Conservation (phyloP, 73 alveolate species). For the Paramecium bursaria region DNA sequence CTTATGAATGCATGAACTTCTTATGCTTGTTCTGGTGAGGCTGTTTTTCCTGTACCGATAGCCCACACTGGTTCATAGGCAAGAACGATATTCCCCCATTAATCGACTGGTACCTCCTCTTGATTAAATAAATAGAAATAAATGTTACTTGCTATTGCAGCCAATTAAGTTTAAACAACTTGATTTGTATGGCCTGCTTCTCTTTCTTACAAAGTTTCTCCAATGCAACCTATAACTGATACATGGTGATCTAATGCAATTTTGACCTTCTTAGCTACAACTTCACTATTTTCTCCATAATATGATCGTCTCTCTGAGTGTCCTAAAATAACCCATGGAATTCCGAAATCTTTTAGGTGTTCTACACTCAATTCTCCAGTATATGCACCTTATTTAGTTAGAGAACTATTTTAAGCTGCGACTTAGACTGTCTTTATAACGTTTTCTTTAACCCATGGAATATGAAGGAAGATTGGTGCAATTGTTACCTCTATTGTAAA, state of each 20-base stretch:
- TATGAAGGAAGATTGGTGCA: constrained; percentile 83
- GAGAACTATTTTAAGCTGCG: constrained; percentile 89
- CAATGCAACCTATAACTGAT: constrained; percentile 89
- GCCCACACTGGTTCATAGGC: constrained; percentile 99
- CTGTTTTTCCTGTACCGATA: constrained; percentile 99
- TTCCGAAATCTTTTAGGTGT: constrained; percentile 93
- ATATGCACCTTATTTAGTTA: constrained; percentile 94
- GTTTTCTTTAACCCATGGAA: constrained; percentile 70
- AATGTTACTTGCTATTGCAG: constrained; percentile 82
- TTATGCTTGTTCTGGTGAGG: constrained; percentile 98
- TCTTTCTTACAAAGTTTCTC: constrained; percentile 97
- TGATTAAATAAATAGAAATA: not conserved
- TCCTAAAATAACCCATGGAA: constrained; percentile 94
- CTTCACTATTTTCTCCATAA: constrained; percentile 94
- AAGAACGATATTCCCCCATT: constrained; percentile 95
- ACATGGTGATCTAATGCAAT: constrained; percentile 85
- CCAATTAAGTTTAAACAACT: constrained; percentile 85
- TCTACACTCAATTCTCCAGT: constrained; percentile 99
- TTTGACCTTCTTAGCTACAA: constrained; percentile 95
- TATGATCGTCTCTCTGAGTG: constrained; percentile 98
- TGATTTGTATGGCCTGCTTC: constrained; percentile 89
- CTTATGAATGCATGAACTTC: constrained; percentile 96
- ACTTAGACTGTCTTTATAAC: constrained; percentile 72
- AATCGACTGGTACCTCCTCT: constrained; percentile 74
- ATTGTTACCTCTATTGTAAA: constrained; percentile 77